phyloP scores from a whole-genome alignment of 163 green algal species.

The Scenedesmus sp. region DNA sequence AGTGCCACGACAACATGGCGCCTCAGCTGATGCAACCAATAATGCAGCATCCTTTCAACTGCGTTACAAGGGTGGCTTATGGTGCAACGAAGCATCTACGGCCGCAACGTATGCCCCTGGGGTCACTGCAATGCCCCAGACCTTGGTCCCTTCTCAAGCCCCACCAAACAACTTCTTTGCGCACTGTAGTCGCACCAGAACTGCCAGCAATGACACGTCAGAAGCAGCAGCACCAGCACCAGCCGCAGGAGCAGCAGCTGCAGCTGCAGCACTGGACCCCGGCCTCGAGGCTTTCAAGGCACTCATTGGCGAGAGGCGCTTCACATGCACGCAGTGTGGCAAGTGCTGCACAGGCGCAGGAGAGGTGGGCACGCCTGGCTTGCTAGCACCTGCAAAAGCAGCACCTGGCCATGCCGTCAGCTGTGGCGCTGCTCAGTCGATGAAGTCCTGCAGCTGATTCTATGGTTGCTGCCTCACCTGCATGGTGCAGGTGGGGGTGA shows the following conservation, averaged over 20 bases:
- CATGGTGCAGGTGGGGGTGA: neutral
- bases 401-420: neutral
- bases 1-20: too few species aligned
- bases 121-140: too few species aligned
- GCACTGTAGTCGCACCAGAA: neutral
- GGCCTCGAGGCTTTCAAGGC: slow-evolving; percentile 48
- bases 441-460: neutral
- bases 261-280: slow-evolving; percentile 22
- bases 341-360: slow-evolving; percentile 78
- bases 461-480: neutral
- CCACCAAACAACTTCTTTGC: neutral
- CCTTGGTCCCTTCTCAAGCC: too few species aligned
- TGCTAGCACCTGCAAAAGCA: neutral
- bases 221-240: slow-evolving; percentile 7
- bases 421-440: neutral
- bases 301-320: slow-evolving; percentile 67
- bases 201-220: neutral
- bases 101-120: too few species aligned
- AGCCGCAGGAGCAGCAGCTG: neutral
- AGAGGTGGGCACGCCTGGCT: slow-evolving; percentile 34
- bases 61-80: too few species aligned
- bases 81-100: too few species aligned
- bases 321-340: slow-evolving; percentile 79
- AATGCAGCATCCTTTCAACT: too few species aligned
- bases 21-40: too few species aligned